Evolutionary conservation across 176 grass and related monocot genomes (phyloP).

Genomic region (Poa annua): DNA sequence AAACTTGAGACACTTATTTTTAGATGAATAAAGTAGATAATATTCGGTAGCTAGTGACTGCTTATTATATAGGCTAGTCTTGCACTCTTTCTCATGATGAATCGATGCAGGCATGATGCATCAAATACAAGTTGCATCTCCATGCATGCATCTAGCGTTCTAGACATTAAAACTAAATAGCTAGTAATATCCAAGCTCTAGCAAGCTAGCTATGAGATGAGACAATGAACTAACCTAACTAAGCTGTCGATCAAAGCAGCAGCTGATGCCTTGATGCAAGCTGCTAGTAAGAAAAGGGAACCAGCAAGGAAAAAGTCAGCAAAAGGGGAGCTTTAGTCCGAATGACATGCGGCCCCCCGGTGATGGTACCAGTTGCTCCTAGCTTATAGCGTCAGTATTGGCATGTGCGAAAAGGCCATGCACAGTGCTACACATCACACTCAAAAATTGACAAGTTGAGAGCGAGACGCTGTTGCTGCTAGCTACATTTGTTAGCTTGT

Average conservation of each 20-base stretch:
- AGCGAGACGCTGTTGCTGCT: slow-evolving; percentile 22
- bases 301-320: not conserved
- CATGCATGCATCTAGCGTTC: not conserved
- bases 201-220: not conserved
- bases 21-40: too few relatives aligned
- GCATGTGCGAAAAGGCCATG: slow-evolving; percentile 38
- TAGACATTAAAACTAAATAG: not conserved
- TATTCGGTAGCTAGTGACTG: not conserved
- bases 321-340: not conserved
- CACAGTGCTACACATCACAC: slow-evolving; percentile 1
- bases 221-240: not conserved
- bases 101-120: slow-evolving; percentile 15
- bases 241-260: slow-evolving; percentile 22
- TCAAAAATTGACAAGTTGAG: slow-evolving; percentile 46
- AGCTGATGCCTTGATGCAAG: slow-evolving; percentile 3
- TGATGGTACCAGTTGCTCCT: not conserved
- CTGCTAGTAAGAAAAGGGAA: slow-evolving; percentile 13
- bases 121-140: not conserved
- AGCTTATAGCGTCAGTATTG: slow-evolving; percentile 27
- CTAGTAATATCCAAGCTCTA: not conserved
- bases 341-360: not conserved
- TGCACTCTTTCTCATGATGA: not conserved
- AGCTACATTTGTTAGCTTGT: not conserved
- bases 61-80: not conserved
- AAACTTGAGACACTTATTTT: too few relatives aligned